These are phyloP conservation scores for Colletotrichum kahawae DNA, from an alignment of 2,329 filamentous ascomycete genomes.

Conservation along the genomic window DNA sequence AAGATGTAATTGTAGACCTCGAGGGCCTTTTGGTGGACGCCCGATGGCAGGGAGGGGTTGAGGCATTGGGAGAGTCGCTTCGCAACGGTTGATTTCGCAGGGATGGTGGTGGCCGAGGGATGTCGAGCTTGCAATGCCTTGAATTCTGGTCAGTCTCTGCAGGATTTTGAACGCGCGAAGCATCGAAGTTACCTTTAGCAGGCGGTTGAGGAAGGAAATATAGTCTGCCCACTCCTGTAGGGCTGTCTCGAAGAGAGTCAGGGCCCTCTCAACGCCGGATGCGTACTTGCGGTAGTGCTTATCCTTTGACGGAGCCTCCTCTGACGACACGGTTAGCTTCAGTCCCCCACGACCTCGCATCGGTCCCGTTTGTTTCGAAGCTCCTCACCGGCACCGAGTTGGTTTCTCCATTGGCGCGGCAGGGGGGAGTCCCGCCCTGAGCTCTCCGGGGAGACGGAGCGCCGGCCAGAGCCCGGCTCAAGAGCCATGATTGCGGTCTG, in stretches of 20 bases:
- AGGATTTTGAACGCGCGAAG: too few relatives aligned
- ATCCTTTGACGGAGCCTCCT: slow-evolving; percentile 64
- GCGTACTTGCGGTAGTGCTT: slow-evolving; percentile 88
- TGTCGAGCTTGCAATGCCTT: slow-evolving; percentile 90
- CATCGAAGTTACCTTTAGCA: slow-evolving; percentile 76
- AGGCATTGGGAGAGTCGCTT: slow-evolving; percentile 94
- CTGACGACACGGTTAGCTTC: slow-evolving; percentile 32
- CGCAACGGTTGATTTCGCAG: slow-evolving; percentile 82
- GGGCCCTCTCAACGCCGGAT: slow-evolving; percentile 81
- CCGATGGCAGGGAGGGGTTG: slow-evolving; percentile 90
- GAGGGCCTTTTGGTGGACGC: slow-evolving; percentile 95
- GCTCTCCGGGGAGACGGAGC: slow-evolving; percentile 77
- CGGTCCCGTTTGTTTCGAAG: background rate
- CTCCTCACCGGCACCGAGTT: slow-evolving; percentile 74
- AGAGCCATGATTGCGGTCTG: slow-evolving; percentile 60
- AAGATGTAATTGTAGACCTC: slow-evolving; percentile 95
- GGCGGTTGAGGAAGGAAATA: slow-evolving; percentile 90
- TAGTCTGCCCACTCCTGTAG: slow-evolving; percentile 99
- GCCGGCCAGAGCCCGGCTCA: slow-evolving; percentile 61
- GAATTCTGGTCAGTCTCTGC: background rate
- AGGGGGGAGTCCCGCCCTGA: slow-evolving; percentile 82
- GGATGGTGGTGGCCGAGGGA: slow-evolving; percentile 72
- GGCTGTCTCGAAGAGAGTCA: slow-evolving; percentile 89
- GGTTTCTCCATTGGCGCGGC: slow-evolving; percentile 77
- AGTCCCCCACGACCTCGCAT: background rate